Evolutionary conservation across 352 stramenopile species (phyloP), one percentile per base, ranked within the genome.

Genomic region (Pythium brachiatum): DNA sequence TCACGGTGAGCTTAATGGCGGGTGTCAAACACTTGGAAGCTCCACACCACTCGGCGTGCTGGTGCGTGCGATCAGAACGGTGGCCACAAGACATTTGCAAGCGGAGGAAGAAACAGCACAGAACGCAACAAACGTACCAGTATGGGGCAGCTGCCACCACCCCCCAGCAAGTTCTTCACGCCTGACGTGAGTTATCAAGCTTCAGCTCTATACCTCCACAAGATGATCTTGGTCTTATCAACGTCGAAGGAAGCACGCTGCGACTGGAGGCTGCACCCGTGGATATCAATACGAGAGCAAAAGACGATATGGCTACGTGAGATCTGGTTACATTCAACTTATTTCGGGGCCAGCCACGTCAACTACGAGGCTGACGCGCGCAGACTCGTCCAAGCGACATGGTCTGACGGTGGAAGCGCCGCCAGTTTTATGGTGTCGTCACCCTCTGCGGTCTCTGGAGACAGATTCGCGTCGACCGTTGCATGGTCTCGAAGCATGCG

Each of bases 361-460:
- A 41, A 44, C 36, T 44, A 65, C 36, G 58, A 65, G 3, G 58
- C 48, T 16, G 58, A 65, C 32, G 58, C 58, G 1, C 58, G 58
- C n/a, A 65, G 23, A 26, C 58, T 59, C 36, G 48, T 65, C 58
- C 58, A 65, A 0, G 58, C 58, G 31, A 31, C 7, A 20, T 15
- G 21, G 21, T 20, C 16, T 9, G 44, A 12, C 44, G 20, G 36
- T 7, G 3, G 1, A 7, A 21, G 36, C 36, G 36, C 5, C 36
- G n/a, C 36, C 36, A 44, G 2, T 44, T 44, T 44, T 13, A 7
- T 44, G n/a, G n/a, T n/a, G 38, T 21, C 54, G 48, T n/a, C 48
- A 11, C 25, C 2, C n/a, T n/a, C n/a, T n/a, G 13, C 48, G 5
- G 27, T 8, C 13, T 25, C 4, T 39, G 21, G 9, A n/a, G 48